Conservation (phyloP, 768 basidiomycete genomes). For the Pleurotus pulmonarius region DNA sequence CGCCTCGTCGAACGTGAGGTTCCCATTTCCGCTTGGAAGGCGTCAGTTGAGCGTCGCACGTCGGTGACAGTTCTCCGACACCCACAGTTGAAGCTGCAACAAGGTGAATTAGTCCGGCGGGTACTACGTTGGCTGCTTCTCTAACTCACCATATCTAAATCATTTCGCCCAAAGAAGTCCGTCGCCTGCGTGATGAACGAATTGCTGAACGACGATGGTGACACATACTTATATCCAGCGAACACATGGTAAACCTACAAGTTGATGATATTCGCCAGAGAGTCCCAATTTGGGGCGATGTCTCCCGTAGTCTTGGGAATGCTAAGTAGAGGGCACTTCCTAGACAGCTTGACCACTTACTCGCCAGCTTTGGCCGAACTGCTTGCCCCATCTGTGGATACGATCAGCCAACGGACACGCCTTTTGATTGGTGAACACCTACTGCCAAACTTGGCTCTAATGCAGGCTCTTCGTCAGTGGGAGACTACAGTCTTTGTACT, state of each 20-base stretch:
- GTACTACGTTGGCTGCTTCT: too few species aligned
- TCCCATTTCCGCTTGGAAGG: conserved; percentile 52
- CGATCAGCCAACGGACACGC: too few species aligned
- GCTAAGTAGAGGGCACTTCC: neutral
- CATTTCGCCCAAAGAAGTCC: conserved; percentile 67
- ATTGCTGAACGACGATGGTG: conserved; percentile 34
- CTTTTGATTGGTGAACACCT: neutral
- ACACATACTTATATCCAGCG: too few species aligned
- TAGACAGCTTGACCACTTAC: conserved; percentile 26
- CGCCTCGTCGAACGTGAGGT: conserved; percentile 56
- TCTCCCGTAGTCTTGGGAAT: neutral
- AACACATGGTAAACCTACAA: conserved; percentile 15
- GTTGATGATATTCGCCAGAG: conserved; percentile 3
- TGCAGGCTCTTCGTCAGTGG: too few species aligned
- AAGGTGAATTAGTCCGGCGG: too few species aligned
- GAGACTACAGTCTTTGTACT: too few species aligned
- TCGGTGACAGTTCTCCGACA: too few species aligned
- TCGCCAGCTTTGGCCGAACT: conserved; percentile 64
- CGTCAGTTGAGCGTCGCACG: too few species aligned
- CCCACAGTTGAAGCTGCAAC: too few species aligned
- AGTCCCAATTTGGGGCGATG: conserved; percentile 2
- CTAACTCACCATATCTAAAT: conserved; percentile 62
- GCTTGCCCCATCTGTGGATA: conserved; percentile 41
- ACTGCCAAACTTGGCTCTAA: conserved; percentile 8
- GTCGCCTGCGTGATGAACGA: conserved; percentile 60